A percentile compares a stretch with the other conserved stretches of the same genome.
These are phyloP conservation scores for Dorcoceras hygrometricum DNA, from an alignment of 257 asterid species.

Conservation along the genomic window DNA sequence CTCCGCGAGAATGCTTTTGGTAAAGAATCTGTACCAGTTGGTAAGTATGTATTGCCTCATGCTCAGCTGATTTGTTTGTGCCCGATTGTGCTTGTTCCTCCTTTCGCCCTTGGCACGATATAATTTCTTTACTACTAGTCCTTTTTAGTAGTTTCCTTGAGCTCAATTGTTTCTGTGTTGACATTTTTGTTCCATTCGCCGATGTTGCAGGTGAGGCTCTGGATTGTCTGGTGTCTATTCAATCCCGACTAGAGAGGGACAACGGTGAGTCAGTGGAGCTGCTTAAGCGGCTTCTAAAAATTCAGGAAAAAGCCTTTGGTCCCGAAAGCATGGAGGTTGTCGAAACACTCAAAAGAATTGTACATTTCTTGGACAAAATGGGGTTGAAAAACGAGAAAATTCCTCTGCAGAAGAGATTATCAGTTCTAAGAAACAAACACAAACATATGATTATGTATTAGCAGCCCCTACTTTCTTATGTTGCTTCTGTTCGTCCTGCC, in stretches of 20 bases:
- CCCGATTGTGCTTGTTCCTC: background rate
- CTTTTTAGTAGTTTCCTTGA: background rate
- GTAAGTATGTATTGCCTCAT: conserved; percentile 40
- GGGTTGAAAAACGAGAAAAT: conserved; percentile 67
- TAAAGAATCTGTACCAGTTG: conserved; percentile 78
- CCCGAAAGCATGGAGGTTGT: conserved; percentile 65
- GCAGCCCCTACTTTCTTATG: conserved; percentile 15
- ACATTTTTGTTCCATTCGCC: conserved; percentile 17
- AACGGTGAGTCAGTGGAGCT: conserved; percentile 49
- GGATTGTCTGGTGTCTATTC: conserved; percentile 86
- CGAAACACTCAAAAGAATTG: conserved; percentile 68
- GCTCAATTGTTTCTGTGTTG: background rate
- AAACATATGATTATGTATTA: conserved; percentile 44
- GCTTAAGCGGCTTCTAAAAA: conserved; percentile 72
- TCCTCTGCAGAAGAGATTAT: conserved; percentile 64
- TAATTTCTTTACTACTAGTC: background rate
- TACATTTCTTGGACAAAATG: conserved; percentile 60
- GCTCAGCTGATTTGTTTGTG: conserved; percentile 4
- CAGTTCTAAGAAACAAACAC: conserved; percentile 52
- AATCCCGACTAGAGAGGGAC: conserved; percentile 56
- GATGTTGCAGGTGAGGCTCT: conserved; percentile 80
- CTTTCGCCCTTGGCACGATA: background rate
- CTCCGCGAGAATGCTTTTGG: conserved; percentile 84
- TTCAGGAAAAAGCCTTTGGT: conserved; percentile 80
- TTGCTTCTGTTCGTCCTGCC: background rate